Base-by-base conservation (phyloP, 108 stramenopile species). In the Phaeodactylum tricornutum region DNA sequence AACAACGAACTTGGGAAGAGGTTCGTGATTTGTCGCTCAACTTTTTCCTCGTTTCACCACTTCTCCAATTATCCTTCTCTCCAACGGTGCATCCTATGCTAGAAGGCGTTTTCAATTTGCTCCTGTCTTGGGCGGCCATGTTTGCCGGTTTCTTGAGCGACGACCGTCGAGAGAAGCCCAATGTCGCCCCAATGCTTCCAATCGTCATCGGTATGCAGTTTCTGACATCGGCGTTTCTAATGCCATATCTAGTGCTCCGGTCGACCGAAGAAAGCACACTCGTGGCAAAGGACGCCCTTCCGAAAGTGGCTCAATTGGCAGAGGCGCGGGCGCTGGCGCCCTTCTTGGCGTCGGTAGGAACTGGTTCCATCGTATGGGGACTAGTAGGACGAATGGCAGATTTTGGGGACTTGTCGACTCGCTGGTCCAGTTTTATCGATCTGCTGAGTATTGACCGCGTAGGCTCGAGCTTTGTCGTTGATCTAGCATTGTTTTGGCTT, bases 151-250 rank as follows among this genome's bases (percentile, higher is more conserved):
- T 94, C 45, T 41, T 86, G 28, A 77, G 78, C 3, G 92, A 89
- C 49, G 88, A 87, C 25, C 70, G 81, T n/a, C 47, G 57, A 0
- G 68, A 69, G 22, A 76, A 85, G 54, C 72, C 66, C 23, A 84
- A 89, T 39, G 56, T 79, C 3, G 38, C 84, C 30, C 64, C 81
- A 3, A 57, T 82, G 37, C 46, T 79, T 4, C 82, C 87, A 0
- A 67, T 57, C 8, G 64, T 94, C 36, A 57, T 69, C 14, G 86
- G 92, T 23, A 94, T 94, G 92, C 88, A 94, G 56, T 87, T 94
- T 40, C 50, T 94, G 29, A 90, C 86, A 29, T 75, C 71, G 12
- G 92, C 86, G 3, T 86, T 86, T 44, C 60, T 81, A 20, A 48
- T 94, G 26, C 92, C 88, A 8, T 90, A 87, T 47, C 59, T 94